Base-by-base conservation (phyloP, 2,329 filamentous ascomycete genomes). In the Pseudomassariella vexata region DNA sequence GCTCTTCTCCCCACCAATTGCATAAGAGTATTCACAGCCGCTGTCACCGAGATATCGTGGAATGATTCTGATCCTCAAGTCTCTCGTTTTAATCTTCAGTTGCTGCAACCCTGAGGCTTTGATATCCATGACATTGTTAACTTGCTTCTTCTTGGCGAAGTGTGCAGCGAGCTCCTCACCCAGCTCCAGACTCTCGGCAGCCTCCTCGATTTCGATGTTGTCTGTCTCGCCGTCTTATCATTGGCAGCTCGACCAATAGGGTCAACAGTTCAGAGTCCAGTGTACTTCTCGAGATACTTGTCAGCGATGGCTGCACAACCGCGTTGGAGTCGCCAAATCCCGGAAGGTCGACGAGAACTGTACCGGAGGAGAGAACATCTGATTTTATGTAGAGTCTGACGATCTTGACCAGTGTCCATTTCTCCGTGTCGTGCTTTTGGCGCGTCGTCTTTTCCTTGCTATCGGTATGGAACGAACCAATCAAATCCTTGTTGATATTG, bases 181-280 rank as follows among this genome's bases (percentile, higher is more conserved):
- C 3, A 66, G 46, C 1, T 45, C 48, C 5, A 71, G 49, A 12
- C 47, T 57, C 9, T 59, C 53, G 0, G 48, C 30, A 9, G 47
- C 47, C 24, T 55, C 49, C 3, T 36, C 42, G 8, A 54, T 33
- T 1, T 41, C 38, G 4, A 37, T 25, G n/a, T 37, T 31, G 8
- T 37, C 35, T 12, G 35, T 53, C 38, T 53, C 50, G 76, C 75
- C 9, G 70, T 66, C 44, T 78, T 77, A 39, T 79, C 73, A 41
- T 79, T 70, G 1, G 79, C 73, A 6, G 74, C 75, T 17, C 75
- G 63, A 32, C 61, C 76, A 36, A 79, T 78, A 0, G 73, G 73
- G 1, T 74, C 71, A n/a, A 77, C 68, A 37, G 79, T 73, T 71
- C 72, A 80, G 0, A 79, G 49, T 0, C 68, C 67, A 1, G 18